Evolutionary conservation across 495 filamentous ascomycete genomes (phyloP).

Genomic region (Podospora didyma): DNA sequence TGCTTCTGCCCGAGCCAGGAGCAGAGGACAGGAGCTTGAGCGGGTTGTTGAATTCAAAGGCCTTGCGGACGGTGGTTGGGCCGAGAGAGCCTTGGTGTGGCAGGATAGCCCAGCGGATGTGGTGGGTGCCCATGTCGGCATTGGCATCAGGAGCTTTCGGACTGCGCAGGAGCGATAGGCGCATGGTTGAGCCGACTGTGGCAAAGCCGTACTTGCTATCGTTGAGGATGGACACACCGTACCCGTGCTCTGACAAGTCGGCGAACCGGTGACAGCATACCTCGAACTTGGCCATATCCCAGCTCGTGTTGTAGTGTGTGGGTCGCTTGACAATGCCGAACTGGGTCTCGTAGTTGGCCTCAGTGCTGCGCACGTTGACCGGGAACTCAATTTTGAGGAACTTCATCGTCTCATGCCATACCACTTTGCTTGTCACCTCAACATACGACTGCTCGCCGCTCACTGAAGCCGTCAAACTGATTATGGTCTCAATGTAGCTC

Average conservation of each 20-base stretch:
- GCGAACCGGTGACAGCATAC: slow-evolving; percentile 97
- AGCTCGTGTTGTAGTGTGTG: slow-evolving; percentile 94
- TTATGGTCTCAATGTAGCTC: slow-evolving; percentile 81
- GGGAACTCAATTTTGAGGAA: slow-evolving; percentile 99
- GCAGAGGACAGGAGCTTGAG: slow-evolving; percentile 48
- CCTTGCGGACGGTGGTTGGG: slow-evolving; percentile 71
- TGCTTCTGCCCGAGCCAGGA: slow-evolving; percentile 15
- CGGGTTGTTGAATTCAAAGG: slow-evolving; percentile 86
- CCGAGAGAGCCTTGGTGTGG: slow-evolving; percentile 74
- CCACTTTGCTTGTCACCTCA: slow-evolving; percentile 76
- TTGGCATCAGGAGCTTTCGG: slow-evolving; percentile 96
- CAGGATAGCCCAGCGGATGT: slow-evolving; percentile 85
- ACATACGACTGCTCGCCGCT: slow-evolving; percentile 64
- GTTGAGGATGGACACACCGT: slow-evolving; percentile 91
- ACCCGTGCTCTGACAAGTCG: slow-evolving; percentile 88
- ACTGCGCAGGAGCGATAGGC: slow-evolving; percentile 79
- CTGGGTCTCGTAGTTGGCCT: slow-evolving; percentile 94
- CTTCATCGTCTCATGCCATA: slow-evolving; percentile 94
- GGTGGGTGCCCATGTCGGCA: slow-evolving; percentile 92
- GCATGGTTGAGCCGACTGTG: slow-evolving; percentile 86
- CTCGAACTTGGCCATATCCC: slow-evolving; percentile 99
- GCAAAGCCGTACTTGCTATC: slow-evolving; percentile 98
- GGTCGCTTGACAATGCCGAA: slow-evolving; percentile 84
- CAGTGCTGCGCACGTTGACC: slow-evolving; percentile 84
- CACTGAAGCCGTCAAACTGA: slow-evolving; percentile 68